A percentile compares a stretch with the other conserved stretches of the same genome.
Conservation (phyloP, 2,329 filamentous ascomycete genomes). For the Ampelomyces quisqualis region DNA sequence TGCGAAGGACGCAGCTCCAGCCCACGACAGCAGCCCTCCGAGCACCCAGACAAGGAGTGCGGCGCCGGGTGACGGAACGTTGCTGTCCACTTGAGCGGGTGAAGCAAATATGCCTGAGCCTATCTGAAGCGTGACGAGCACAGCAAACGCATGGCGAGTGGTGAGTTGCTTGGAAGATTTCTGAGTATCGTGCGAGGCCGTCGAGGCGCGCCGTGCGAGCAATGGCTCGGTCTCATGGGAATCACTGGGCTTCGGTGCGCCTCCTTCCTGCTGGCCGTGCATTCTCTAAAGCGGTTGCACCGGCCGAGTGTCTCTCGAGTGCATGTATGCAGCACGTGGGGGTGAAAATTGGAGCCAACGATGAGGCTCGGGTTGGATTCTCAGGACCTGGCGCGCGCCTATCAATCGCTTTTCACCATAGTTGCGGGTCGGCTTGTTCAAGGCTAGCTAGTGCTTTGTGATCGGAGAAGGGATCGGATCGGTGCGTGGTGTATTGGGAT, state of each 20-base stretch:
- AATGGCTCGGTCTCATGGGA: slow-evolving; percentile 31
- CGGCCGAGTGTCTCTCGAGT: too few relatives aligned
- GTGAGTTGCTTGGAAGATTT: slow-evolving; percentile 33
- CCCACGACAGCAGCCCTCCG: slow-evolving; percentile 64
- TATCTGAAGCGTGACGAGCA: slow-evolving; percentile 64
- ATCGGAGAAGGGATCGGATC: too few relatives aligned
- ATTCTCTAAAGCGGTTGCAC: neutral
- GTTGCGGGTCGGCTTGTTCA: too few relatives aligned
- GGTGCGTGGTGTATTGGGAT: neutral
- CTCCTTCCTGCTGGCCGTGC: slow-evolving; percentile 6
- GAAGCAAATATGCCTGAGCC: slow-evolving; percentile 67
- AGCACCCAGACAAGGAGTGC: slow-evolving; percentile 63
- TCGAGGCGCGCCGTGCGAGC: slow-evolving; percentile 20
- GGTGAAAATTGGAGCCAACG: too few relatives aligned
- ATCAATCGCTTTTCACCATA: too few relatives aligned
- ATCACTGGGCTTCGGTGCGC: slow-evolving; percentile 13
- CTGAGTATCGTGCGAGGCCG: slow-evolving; percentile 13
- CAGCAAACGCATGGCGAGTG: slow-evolving; percentile 53
- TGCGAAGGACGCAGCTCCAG: slow-evolving; percentile 62
- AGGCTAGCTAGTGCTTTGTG: too few relatives aligned
- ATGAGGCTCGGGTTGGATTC: too few relatives aligned
- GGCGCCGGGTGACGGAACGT: slow-evolving; percentile 62
- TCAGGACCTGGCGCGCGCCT: too few relatives aligned
- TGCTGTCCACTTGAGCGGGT: slow-evolving; percentile 62
- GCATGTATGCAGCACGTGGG: too few relatives aligned